Evolutionary conservation across 176 grass and related monocot species (phyloP).

Genomic region (Zoysia japonica): DNA sequence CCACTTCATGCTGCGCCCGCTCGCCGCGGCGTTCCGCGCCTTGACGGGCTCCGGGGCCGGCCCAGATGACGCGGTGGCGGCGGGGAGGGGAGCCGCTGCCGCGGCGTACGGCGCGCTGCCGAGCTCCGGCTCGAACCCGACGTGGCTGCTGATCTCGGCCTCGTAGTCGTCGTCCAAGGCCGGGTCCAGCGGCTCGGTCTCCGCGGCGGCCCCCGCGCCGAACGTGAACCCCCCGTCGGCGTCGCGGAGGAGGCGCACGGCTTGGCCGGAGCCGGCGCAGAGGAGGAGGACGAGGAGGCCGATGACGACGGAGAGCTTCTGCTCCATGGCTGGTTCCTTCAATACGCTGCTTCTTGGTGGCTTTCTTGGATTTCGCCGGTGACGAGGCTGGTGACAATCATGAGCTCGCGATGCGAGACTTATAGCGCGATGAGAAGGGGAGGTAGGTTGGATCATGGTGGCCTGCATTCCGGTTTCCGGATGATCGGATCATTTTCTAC

Average conservation of each 20-base stretch:
- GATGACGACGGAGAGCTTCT: conserved; percentile 13
- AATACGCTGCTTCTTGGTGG: neutral
- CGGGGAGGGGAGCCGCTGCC: neutral
- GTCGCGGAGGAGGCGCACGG: conserved; percentile 41
- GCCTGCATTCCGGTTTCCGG: conserved; percentile 28
- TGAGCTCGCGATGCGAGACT: neutral
- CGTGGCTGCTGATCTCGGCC: conserved; percentile 42
- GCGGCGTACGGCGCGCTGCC: conserved; percentile 5
- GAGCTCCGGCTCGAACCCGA: conserved; percentile 52
- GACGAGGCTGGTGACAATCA: neutral
- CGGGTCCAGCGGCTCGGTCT: conserved; percentile 24
- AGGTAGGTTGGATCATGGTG: neutral
- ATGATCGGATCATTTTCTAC: neutral
- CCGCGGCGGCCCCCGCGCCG: conserved; percentile 14
- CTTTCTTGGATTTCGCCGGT: neutral
- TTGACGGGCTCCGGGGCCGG: neutral
- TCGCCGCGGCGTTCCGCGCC: neutral
- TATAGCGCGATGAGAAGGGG: neutral
- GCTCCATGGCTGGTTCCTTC: conserved; percentile 37
- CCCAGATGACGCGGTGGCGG: neutral
- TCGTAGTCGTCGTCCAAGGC: conserved; percentile 41
- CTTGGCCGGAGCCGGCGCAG: conserved; percentile 8
- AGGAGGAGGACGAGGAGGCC: conserved; percentile 13
- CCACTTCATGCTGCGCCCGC: conserved; percentile 53
- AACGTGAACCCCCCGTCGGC: conserved; percentile 32